Conservation (phyloP, 208 protist species). For the Porcisia hertigi region DNA sequence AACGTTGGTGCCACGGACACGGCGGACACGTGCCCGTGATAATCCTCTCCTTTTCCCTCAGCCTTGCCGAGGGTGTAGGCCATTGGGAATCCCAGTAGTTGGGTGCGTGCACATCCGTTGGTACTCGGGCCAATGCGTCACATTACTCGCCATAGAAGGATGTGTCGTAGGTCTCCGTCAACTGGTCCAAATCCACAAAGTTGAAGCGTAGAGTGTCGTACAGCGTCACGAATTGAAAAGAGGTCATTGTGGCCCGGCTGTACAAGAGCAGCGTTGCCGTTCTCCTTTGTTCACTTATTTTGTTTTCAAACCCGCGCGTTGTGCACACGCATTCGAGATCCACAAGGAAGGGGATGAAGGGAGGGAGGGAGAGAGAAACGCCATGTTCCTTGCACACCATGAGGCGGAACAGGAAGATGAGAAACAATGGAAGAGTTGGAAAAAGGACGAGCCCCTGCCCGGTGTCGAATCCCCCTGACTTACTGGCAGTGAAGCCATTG, state of each 20-base stretch:
- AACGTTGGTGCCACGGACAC: conserved; percentile 98
- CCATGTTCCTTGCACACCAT: background rate
- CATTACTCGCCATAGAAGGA: conserved; percentile 98
- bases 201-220: conserved; percentile 96
- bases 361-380: background rate
- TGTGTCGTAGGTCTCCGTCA: conserved; percentile 98
- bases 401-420: background rate
- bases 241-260: conserved; percentile 78
- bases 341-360: background rate
- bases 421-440: too few species aligned
- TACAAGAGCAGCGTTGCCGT: background rate
- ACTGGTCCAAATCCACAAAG: conserved; percentile 96
- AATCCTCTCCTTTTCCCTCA: conserved; percentile 94
- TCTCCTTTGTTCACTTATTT: background rate
- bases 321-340: background rate
- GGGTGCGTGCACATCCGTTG: conserved; percentile 91
- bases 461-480: too few species aligned
- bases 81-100: conserved; percentile 90
- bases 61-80: conserved; percentile 98
- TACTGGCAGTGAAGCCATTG: too few species aligned
- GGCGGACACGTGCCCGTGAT: conserved; percentile 99
- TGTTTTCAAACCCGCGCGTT: background rate
- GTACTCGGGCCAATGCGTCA: conserved; percentile 97
- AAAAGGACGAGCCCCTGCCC: too few species aligned
- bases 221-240: conserved; percentile 89